Percentiles rank a stretch among this genome's conserved stretches.
phyloP scores from a whole-genome alignment of 768 basidiomycete species.

The Rhodocollybia butyracea region DNA sequence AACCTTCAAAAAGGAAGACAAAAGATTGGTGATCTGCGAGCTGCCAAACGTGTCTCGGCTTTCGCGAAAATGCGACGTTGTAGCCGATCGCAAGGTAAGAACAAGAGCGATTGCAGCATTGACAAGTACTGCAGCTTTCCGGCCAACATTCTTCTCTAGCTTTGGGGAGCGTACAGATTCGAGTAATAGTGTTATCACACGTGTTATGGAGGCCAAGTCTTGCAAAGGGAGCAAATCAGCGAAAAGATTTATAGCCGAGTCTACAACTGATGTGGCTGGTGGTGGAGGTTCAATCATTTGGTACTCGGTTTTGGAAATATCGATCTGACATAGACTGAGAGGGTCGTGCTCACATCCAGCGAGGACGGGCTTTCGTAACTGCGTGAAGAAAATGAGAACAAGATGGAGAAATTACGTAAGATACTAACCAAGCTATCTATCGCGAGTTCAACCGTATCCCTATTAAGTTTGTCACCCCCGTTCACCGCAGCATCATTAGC shows the following conservation, averaged over 20 bases:
- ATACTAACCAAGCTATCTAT: constrained; percentile 68
- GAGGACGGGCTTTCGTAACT: constrained; percentile 77
- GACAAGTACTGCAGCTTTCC: constrained; percentile 79
- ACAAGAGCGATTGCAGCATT: constrained; percentile 78
- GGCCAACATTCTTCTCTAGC: constrained; percentile 82
- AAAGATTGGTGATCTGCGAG: constrained; percentile 52
- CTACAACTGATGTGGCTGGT: constrained; percentile 77
- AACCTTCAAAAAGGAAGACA: constrained; percentile 80
- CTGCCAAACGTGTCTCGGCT: constrained; percentile 66
- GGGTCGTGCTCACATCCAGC: constrained; percentile 87
- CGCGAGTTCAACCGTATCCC: constrained; percentile 76
- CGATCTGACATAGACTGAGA: constrained; percentile 61
- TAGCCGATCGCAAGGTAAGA: constrained; percentile 60
- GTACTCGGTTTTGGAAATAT: constrained; percentile 41
- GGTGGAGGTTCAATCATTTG: constrained; percentile 62
- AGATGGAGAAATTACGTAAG: not conserved
- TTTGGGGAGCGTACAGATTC: constrained; percentile 71
- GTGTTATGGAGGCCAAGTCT: constrained; percentile 54
- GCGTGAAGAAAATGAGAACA: not conserved
- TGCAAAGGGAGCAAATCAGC: constrained; percentile 76
- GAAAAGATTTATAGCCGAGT: constrained; percentile 88
- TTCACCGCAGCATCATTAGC: constrained; percentile 26
- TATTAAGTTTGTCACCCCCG: constrained; percentile 54
- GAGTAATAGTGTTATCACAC: constrained; percentile 54
- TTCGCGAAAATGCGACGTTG: constrained; percentile 49